These are phyloP conservation scores for Pleurotus eryngii DNA, from an alignment of 768 basidiomycete genomes.

Conservation along the genomic window DNA sequence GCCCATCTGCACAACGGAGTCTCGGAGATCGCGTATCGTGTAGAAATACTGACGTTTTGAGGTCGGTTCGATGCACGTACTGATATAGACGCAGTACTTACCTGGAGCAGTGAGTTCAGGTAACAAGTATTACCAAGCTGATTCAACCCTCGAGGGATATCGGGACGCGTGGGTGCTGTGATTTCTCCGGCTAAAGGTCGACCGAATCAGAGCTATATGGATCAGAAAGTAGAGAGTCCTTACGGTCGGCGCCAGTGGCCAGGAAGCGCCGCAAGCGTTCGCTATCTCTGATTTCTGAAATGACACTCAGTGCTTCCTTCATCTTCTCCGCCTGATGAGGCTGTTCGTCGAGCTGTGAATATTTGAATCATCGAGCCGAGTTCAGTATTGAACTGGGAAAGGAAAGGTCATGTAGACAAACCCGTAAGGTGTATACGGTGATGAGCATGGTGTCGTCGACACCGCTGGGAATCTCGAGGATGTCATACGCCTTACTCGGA, in stretches of 20 bases:
- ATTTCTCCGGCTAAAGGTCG: constrained; percentile 58
- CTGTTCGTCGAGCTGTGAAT: constrained; percentile 67
- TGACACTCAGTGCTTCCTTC: constrained; percentile 67
- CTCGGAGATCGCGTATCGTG: constrained; percentile 88
- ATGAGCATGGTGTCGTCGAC: constrained; percentile 77
- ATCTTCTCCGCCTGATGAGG: constrained; percentile 66
- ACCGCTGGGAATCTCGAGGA: constrained; percentile 67
- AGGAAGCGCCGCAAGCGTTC: constrained; percentile 64
- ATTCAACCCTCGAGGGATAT: constrained; percentile 82
- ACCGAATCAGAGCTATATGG: constrained; percentile 1
- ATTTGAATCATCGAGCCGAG: background rate
- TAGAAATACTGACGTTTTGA: constrained; percentile 76
- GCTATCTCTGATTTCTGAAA: constrained; percentile 75
- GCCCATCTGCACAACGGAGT: constrained; percentile 62
- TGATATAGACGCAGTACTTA: constrained; percentile 19
- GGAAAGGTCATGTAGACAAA: constrained; percentile 20
- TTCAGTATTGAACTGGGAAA: background rate
- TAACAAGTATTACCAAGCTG: constrained; percentile 91
- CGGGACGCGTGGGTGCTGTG: constrained; percentile 46
- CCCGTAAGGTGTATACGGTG: constrained; percentile 69
- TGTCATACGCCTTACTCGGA: constrained; percentile 66
- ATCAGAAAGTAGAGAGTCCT: constrained; percentile 27
- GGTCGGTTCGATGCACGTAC: background rate
- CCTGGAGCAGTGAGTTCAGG: constrained; percentile 76
- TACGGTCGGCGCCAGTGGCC: constrained; percentile 71